Evolutionary conservation across 2,329 filamentous ascomycete species (phyloP), one percentile per base, ranked within the genome.

Genomic region (Pseudogymnoascus verrucosus): DNA sequence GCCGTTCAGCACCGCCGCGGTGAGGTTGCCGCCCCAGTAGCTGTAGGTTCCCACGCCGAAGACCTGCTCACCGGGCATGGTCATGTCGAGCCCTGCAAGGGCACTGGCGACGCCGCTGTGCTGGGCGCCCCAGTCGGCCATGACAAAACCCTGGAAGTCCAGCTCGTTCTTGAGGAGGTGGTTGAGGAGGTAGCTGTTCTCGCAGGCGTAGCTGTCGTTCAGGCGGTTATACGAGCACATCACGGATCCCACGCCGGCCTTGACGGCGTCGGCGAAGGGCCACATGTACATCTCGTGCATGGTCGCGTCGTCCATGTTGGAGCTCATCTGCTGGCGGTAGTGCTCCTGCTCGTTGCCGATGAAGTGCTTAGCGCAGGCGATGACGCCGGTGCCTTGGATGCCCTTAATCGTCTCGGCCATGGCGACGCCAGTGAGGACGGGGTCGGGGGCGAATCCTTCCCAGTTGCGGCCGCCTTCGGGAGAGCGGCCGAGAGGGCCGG

Each of bases 221-320:
- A 92, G 73, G 71, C 90, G 88, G 70, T 91, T 89, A 70, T 96
- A 96, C 0, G 87, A 86, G 74, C 91, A 91, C 92, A 96, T 96
- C 62, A 96, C 79, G 3, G 87, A 87, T 1, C 85, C 89, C 2
- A 92, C 90, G 34, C 91, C 91, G 8, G 89, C 90, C 63, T 84
- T 84, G 57, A 96, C 71, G 6, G 75, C 73, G 67, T 76, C 72
- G 54, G 80, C 80, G 69, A 86, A 86, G 1, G 84, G 83, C 84
- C 84, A 86, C 5, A 82, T 71, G 66, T 85, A 86, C 1, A 85
- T 72, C 72, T 87, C 85, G 68, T 87, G 84, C 70, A 86, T 77
- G 3, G 84, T 84, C 12, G 82, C 76, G 69, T 87, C 85, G 61
- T 84, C 83, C n/a, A 84, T 76, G 69, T 86, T 84, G 5, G 71